Evolutionary conservation across 345 rosid species (phyloP), one percentile per base, ranked within the genome.

Genomic region (Punica granatum): DNA sequence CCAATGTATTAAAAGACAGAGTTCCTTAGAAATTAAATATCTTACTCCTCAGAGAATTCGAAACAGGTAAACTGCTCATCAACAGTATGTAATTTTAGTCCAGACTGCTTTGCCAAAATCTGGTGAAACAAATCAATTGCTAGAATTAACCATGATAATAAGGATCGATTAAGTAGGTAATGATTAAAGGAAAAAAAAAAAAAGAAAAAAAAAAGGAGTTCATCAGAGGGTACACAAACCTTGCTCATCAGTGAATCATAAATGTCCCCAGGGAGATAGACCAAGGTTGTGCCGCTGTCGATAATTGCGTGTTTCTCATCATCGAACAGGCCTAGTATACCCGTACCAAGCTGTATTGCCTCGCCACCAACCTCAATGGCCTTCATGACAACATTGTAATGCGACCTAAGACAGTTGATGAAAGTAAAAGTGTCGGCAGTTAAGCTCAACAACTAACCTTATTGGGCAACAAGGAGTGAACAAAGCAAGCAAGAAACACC

Each of bases 201-300:
- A 4, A 37, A 37, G 5, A 37, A 11, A 37, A 37, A 4, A 37
- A 60, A 42, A 59, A 33, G 60, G 43, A 28, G 33, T 56, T 30
- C 18, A 26, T 56, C 19, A 26, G 26, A 35, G 12, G 16, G 48
- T 16, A 54, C 64, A 26, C 61, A 28, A 15, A 88, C 98, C 86
- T 78, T 71, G 53, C 14, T 49, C 78, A 89, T 74, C 67, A 93
- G 1, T 25, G 85, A 67, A 26, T 86, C 74, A 71, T 85, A 90
- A 65, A 90, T 75, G 34, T 66, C 49, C 0, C 73, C 56, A 1
- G 98, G 97, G 56, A 93, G 84, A 84, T 90, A 93, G 64, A 91
- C 88, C 83, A 93, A 83, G 69, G 97, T 90, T 72, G 98, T 93
- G 69, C 98, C 98, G 76, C 97, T 93, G 70, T 93, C 98, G 37